Evolutionary conservation across 1,139 yeast genomes (phyloP), one percentile per base, ranked within the genome.

Genomic region (Nakaseomyces bracarensis): DNA sequence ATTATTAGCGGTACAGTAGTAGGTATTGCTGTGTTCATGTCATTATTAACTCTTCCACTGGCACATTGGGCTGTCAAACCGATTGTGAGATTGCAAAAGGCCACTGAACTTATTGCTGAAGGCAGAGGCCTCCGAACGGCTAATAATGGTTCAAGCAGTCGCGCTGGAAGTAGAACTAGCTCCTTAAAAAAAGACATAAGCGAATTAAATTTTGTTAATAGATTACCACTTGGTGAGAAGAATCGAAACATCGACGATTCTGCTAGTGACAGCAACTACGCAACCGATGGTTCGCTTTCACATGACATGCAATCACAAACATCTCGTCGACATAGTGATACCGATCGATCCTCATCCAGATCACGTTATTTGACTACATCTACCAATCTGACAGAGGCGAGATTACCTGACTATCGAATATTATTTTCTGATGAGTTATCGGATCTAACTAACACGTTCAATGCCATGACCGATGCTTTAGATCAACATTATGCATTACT

Each of bases 51-150:
- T 1, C 75, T 87, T 58, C 87, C 94, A 2, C 64, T 86, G 44
- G 89, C 96, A 0, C 85, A 86, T 43, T 79, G 79, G 69, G 89
- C 91, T 31, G 91, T 87, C 3, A 65, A 83, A 46, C 96, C 98
- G 0, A 83, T 91, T 42, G 75, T 86, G 36, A 72, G 79, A 46
- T 71, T 89, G 35, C 86, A 83, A 56, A 77, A 79, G 46, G 96
- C 95, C 0, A 84, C 96, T 1, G 96, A 85, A 57, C 75, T 69
- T 0, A 66, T 67, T 6, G 57, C 68, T 3, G 60, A 60, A 38
- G 69, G 70, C 2, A 53, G 70, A 49, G 69, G 69, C 0, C 45
- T 64, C 28, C 59, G 61, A 44, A 49, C 58, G 19, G 25, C 34
- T 1, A 22, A 16, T 19, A 20, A 20, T n/a, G 27, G 16, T 4